Conservation (phyloP, 225 moss, liverwort and hornwort genomes). For the Anthoceros angustus region DNA sequence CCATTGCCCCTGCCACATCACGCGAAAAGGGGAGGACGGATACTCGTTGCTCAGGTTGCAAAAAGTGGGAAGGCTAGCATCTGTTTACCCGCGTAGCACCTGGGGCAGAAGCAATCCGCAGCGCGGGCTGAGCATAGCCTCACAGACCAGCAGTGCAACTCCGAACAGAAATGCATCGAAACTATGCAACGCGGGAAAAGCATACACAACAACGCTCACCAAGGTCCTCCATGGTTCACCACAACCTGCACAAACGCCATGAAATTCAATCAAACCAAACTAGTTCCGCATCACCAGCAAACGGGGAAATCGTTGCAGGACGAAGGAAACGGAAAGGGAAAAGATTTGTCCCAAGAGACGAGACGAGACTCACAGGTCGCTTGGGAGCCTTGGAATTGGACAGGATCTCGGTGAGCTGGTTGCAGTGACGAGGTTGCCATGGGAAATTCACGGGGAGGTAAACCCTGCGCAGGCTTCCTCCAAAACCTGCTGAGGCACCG, state of each 20-base stretch:
- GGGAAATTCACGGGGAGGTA: slow-evolving; percentile 66
- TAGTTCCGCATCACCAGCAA: too few species aligned
- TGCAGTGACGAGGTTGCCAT: slow-evolving; percentile 63
- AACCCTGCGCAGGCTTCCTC: slow-evolving; percentile 25
- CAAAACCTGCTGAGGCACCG: not conserved
- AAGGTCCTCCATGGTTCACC: slow-evolving; percentile 82
- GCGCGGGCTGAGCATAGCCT: too few species aligned
- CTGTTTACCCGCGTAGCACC: slow-evolving; percentile 75
- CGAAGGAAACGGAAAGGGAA: not conserved
- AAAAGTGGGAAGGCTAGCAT: slow-evolving; percentile 67
- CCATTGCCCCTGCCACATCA: slow-evolving; percentile 51
- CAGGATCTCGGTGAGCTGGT: slow-evolving; percentile 49
- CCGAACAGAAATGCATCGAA: too few species aligned
- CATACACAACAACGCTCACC: slow-evolving; percentile 19
- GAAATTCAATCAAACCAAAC: too few species aligned
- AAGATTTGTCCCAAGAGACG: too few species aligned
- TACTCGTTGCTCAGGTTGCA: slow-evolving; percentile 85
- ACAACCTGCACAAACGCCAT: slow-evolving; percentile 37
- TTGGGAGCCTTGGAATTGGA: slow-evolving; percentile 44
- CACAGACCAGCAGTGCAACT: too few species aligned
- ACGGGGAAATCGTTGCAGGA: too few species aligned
- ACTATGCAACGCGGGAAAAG: not conserved
- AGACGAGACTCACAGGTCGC: slow-evolving; percentile 36
- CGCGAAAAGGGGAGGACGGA: slow-evolving; percentile 49
- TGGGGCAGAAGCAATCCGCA: slow-evolving; percentile 1